A percentile compares a stretch with the other conserved stretches of the same genome.
Evolutionary conservation across 345 rosid genomes (phyloP).

Genomic region (Camelina hispida): DNA sequence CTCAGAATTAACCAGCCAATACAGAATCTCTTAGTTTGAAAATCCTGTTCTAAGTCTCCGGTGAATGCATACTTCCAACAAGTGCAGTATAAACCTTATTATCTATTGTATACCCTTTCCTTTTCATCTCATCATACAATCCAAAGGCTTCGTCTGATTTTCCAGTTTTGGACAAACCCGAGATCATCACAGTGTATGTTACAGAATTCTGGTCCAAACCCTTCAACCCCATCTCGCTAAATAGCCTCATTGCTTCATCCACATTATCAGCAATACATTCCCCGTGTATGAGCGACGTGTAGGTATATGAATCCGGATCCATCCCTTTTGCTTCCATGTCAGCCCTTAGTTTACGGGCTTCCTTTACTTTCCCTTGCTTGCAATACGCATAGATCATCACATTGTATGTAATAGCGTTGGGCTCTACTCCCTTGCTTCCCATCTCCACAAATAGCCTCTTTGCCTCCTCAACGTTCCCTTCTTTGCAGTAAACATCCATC

Average conservation of each 20-base stretch:
- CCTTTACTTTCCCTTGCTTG: constrained; percentile 69
- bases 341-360: constrained; percentile 63
- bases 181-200: constrained; percentile 70
- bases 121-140: constrained; percentile 71
- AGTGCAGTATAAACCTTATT: constrained; percentile 75
- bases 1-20: not conserved
- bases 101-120: constrained; percentile 64
- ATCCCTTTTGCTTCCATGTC: constrained; percentile 63
- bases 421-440: constrained; percentile 58
- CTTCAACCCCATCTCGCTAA: constrained; percentile 56
- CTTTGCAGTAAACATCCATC: constrained; percentile 77
- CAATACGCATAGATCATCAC: constrained; percentile 67
- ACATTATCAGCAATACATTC: constrained; percentile 68
- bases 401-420: constrained; percentile 64
- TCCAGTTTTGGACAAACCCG: constrained; percentile 72
- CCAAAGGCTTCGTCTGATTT: constrained; percentile 83
- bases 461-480: constrained; percentile 82
- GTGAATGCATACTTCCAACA: constrained; percentile 67
- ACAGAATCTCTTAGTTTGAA: constrained; percentile 12
- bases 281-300: constrained; percentile 76
- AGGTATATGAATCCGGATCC: constrained; percentile 64
- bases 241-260: constrained; percentile 70
- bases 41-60: constrained; percentile 24
- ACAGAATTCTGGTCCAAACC: constrained; percentile 56
- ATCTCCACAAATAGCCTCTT: constrained; percentile 66